A percentile compares a stretch with the other conserved stretches of the same genome.
Evolutionary conservation across 2,329 filamentous ascomycete genomes (phyloP).

Genomic region (Exophiala xenobiotica): DNA sequence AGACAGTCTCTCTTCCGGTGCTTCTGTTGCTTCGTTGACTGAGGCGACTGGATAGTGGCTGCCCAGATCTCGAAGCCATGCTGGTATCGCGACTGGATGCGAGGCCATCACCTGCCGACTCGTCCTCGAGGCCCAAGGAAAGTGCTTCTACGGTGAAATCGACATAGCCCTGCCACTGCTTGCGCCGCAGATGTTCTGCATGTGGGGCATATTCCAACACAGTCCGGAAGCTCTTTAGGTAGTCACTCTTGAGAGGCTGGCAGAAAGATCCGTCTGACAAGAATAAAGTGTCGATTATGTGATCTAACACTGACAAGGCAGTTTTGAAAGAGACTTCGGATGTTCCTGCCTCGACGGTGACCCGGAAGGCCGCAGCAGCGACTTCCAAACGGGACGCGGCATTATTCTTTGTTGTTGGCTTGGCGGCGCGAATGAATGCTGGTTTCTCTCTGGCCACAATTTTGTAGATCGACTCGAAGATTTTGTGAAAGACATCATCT

Average conservation of each 20-base stretch:
- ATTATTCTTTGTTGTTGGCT: conserved; percentile 51
- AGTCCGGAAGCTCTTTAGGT: conserved; percentile 70
- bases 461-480: conserved; percentile 78
- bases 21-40: conserved; percentile 19
- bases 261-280: conserved; percentile 61
- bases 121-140: conserved; percentile 16
- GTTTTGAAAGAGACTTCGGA: conserved; percentile 72
- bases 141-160: conserved; percentile 71
- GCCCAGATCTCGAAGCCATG: conserved; percentile 47
- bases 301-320: conserved; percentile 73
- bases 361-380: conserved; percentile 69
- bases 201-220: conserved; percentile 73
- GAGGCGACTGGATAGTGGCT: conserved; percentile 16
- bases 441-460: conserved; percentile 70
- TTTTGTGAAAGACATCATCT: conserved; percentile 76
- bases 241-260: conserved; percentile 69
- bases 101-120: neutral
- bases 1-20: conserved; percentile 10
- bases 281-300: conserved; percentile 74
- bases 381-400: conserved; percentile 61
- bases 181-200: conserved; percentile 71
- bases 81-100: conserved; percentile 31
- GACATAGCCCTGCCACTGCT: conserved; percentile 67
- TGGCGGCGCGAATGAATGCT: conserved; percentile 55
- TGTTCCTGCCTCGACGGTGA: conserved; percentile 68